phyloP scores from a whole-genome alignment of 768 basidiomycete genomes.

The Leccinum fibrillosum region DNA sequence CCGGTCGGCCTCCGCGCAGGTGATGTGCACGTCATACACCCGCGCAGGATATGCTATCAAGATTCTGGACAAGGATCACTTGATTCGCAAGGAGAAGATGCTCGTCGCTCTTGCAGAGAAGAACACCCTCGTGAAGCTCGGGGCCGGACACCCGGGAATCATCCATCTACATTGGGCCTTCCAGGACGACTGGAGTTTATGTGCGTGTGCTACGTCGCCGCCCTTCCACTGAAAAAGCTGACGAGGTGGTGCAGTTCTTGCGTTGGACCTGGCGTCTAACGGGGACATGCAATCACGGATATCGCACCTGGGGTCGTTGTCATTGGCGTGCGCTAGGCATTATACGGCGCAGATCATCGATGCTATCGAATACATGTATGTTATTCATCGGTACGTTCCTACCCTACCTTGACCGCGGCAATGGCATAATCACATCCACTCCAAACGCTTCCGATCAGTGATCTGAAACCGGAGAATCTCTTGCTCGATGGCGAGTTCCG shows the following conservation, averaged over 20 bases:
- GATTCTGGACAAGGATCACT: too few relatives aligned
- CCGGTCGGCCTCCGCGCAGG: too few relatives aligned
- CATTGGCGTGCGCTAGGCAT: slow-evolving; percentile 68
- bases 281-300: slow-evolving; percentile 56
- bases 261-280: slow-evolving; percentile 45
- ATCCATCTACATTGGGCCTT: too few relatives aligned
- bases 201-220: slow-evolving; percentile 30
- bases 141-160: too few relatives aligned
- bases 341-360: slow-evolving; percentile 40
- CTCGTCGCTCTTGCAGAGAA: too few relatives aligned
- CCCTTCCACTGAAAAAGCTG: background rate
- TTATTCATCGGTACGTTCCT: slow-evolving; percentile 71
- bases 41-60: too few relatives aligned
- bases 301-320: slow-evolving; percentile 79
- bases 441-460: slow-evolving; percentile 36
- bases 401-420: background rate
- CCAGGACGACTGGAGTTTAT: too few relatives aligned
- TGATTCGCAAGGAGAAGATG: too few relatives aligned
- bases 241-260: slow-evolving; percentile 55
- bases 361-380: slow-evolving; percentile 88
- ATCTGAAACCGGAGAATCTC: slow-evolving; percentile 85
- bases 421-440: slow-evolving; percentile 12
- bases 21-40: too few relatives aligned
- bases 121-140: too few relatives aligned
- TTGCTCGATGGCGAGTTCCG: slow-evolving; percentile 86